Conservation (phyloP, 192 early-diverging fungal genomes). For the Rhizophagus sp. region DNA sequence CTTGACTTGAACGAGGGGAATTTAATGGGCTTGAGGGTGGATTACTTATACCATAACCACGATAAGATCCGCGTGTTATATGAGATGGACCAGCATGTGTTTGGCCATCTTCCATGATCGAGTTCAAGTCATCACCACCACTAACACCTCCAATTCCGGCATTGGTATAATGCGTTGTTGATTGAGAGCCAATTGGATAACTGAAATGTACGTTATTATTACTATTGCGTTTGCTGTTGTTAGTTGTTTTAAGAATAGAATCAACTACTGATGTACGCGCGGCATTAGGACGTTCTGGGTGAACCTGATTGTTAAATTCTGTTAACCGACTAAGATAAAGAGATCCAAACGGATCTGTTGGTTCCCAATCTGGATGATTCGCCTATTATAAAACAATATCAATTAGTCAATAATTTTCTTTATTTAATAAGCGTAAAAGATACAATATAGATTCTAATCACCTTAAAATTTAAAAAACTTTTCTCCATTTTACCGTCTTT, state of each 20-base stretch:
- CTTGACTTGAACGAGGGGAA: conserved; percentile 10
- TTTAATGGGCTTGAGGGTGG: neutral
- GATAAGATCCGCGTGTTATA: neutral
- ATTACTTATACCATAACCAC: neutral
- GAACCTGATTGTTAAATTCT: conserved; percentile 40
- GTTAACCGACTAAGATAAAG: conserved; percentile 72
- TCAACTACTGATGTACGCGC: conserved; percentile 4
- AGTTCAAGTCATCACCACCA: neutral
- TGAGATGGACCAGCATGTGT: neutral
- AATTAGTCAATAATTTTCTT: neutral
- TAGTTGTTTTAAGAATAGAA: conserved; percentile 21
- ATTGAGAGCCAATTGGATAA: conserved; percentile 10
- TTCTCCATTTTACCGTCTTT: conserved; percentile 99
- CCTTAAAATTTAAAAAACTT: conserved; percentile 95
- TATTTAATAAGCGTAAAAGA: neutral
- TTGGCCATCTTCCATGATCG: neutral
- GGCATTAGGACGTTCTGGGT: conserved; percentile 1
- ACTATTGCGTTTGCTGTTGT: neutral
- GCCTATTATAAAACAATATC: conserved; percentile 41
- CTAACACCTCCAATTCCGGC: neutral
- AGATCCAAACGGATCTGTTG: conserved; percentile 75
- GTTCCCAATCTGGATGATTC: conserved; percentile 94
- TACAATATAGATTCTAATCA: conserved; percentile 26
- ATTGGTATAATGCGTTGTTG: neutral
- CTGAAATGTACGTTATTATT: conserved; percentile 24